Evolutionary conservation across 495 filamentous ascomycete species (phyloP).

Genomic region (Hypoxylon subgilvum): DNA sequence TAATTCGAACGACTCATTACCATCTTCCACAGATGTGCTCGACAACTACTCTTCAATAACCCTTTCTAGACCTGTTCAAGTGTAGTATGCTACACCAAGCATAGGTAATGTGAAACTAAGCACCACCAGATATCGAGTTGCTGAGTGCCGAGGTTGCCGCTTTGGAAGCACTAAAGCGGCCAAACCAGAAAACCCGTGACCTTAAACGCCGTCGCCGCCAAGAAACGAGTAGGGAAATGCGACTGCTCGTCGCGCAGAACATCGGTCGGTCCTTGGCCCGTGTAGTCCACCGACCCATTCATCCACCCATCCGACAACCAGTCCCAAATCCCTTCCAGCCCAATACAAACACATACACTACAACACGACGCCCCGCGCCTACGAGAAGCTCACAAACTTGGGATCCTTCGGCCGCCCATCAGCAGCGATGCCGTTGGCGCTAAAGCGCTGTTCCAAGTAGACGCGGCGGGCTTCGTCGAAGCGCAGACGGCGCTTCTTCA

Average conservation of each 20-base stretch:
- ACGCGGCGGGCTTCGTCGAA: slow-evolving; percentile 92
- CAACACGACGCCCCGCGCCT: neutral
- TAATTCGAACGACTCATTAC: slow-evolving; percentile 24
- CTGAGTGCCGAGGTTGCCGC: neutral
- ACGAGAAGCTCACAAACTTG: slow-evolving; percentile 94
- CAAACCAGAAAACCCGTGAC: slow-evolving; percentile 4
- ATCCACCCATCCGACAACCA: neutral
- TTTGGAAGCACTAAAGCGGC: neutral
- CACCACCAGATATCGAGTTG: neutral
- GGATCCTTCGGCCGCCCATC: slow-evolving; percentile 91
- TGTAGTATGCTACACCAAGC: neutral
- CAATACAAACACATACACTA: slow-evolving; percentile 8
- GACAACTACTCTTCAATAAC: neutral
- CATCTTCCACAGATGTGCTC: neutral
- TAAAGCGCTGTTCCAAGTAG: slow-evolving; percentile 82
- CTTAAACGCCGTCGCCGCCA: slow-evolving; percentile 23
- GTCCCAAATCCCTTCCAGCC: slow-evolving; percentile 1
- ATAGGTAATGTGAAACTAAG: neutral
- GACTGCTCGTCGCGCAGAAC: slow-evolving; percentile 16
- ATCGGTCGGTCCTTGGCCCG: slow-evolving; percentile 11
- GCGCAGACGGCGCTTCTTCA: slow-evolving; percentile 74
- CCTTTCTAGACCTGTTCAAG: neutral
- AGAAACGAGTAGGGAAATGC: slow-evolving; percentile 5
- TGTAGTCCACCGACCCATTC: neutral
- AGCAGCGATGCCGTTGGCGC: slow-evolving; percentile 81